Conservation (phyloP, 1,139 yeast species). For the Hyphopichia fennica region DNA sequence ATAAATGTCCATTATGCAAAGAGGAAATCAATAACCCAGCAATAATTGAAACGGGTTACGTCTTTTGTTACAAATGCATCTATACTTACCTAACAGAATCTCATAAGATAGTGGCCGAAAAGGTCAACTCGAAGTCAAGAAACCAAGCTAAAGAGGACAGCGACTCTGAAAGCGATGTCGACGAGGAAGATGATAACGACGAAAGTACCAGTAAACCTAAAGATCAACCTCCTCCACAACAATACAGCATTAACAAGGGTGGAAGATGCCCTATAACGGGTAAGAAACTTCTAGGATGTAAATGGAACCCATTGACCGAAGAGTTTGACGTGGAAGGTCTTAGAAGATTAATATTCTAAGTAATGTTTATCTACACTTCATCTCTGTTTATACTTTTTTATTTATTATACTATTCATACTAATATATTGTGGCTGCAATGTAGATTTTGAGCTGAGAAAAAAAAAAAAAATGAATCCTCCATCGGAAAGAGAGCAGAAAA, state of each 20-base stretch:
- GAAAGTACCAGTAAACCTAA: conserved; percentile 7
- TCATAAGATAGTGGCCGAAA: conserved; percentile 34
- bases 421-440: conserved; percentile 1
- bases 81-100: conserved; percentile 58
- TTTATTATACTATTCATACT: not conserved
- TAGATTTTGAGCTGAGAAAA: not conserved
- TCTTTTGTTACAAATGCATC: conserved; percentile 87
- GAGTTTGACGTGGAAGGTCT: conserved; percentile 77
- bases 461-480: not conserved
- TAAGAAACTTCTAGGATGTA: conserved; percentile 67
- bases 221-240: conserved; percentile 7
- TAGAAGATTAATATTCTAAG: conserved; percentile 62
- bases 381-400: not conserved
- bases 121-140: conserved; percentile 9
- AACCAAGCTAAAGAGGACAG: conserved; percentile 13
- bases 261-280: conserved; percentile 90
- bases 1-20: conserved; percentile 72
- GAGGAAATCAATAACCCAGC: conserved; percentile 74
- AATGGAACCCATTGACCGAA: conserved; percentile 54
- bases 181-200: conserved; percentile 14
- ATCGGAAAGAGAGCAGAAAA: not conserved
- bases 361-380: not conserved
- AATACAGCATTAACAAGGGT: conserved; percentile 41
- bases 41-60: conserved; percentile 86
- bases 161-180: conserved; percentile 18